A percentile compares a stretch with the other conserved stretches of the same genome.
These are phyloP conservation scores for Chaetomidium leptoderma DNA, from an alignment of 495 filamentous ascomycete species.

Conservation along the genomic window DNA sequence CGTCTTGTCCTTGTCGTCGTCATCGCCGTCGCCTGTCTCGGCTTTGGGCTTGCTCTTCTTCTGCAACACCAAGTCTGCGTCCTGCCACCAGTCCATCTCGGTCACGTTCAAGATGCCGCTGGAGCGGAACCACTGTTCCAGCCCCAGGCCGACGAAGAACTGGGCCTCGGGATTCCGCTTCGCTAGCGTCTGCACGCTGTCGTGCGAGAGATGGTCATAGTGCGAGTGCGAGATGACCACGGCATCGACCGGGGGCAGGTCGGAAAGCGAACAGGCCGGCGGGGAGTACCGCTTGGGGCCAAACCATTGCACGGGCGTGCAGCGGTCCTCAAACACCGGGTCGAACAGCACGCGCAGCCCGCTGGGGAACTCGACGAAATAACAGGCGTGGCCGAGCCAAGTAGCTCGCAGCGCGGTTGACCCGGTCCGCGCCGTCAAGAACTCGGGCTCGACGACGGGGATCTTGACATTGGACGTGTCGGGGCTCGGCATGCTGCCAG, in stretches of 20 bases:
- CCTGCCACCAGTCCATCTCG: constrained; percentile 96
- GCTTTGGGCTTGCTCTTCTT: constrained; percentile 11
- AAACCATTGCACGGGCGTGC: constrained; percentile 66
- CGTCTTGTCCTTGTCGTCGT: not conserved
- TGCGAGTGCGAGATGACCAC: constrained; percentile 92
- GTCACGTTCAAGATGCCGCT: constrained; percentile 69
- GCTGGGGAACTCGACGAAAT: constrained; percentile 84
- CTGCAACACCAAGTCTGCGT: constrained; percentile 63
- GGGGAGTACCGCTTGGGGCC: constrained; percentile 80
- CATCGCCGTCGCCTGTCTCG: not conserved
- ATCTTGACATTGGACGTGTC: constrained; percentile 54
- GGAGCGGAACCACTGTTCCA: constrained; percentile 75
- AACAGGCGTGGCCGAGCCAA: constrained; percentile 96
- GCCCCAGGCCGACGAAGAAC: constrained; percentile 86
- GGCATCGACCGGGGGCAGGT: constrained; percentile 79
- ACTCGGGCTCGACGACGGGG: constrained; percentile 60
- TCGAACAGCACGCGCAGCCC: constrained; percentile 91
- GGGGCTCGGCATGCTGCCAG: constrained; percentile 60
- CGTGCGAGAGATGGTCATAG: constrained; percentile 86
- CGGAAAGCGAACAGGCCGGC: constrained; percentile 69
- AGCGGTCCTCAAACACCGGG: constrained; percentile 88
- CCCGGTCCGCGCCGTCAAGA: constrained; percentile 55
- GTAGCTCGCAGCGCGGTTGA: constrained; percentile 68
- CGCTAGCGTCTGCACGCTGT: constrained; percentile 65
- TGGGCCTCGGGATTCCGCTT: constrained; percentile 71